Evolutionary conservation across 2,329 filamentous ascomycete species (phyloP).

Genomic region (Chaetomium strumarium): DNA sequence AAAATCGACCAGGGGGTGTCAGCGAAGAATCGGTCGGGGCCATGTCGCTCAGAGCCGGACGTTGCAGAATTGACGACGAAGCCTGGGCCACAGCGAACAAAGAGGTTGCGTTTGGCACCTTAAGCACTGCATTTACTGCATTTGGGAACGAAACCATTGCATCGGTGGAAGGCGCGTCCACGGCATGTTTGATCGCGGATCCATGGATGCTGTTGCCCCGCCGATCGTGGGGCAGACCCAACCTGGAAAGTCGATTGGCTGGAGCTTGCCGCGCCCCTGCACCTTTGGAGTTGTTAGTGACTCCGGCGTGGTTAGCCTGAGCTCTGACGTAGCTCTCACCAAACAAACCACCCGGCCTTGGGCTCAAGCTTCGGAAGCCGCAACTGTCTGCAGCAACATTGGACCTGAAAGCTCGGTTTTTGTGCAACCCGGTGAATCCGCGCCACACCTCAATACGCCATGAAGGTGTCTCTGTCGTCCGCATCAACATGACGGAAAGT

Average conservation of each 20-base stretch:
- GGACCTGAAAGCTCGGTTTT: background rate
- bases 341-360: slow-evolving; percentile 2
- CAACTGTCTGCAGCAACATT: background rate
- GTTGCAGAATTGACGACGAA: no score
- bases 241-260: background rate
- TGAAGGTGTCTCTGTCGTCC: slow-evolving; percentile 19
- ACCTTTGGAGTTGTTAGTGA: no score
- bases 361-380: slow-evolving; percentile 13
- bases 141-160: no score
- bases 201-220: background rate
- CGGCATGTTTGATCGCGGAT: background rate
- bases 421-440: background rate
- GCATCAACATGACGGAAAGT: slow-evolving; percentile 27
- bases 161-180: no score
- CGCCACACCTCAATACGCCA: slow-evolving; percentile 13
- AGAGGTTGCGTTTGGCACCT: no score
- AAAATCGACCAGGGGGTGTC: background rate
- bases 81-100: no score
- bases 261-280: background rate
- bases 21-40: background rate
- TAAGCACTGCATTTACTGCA: no score
- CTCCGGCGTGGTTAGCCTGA: background rate
- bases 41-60: slow-evolving; percentile 8
- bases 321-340: background rate
- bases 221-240: background rate